Conservation (phyloP, 2,329 filamentous ascomycete genomes). For the Ceratocystis diversiconidia region DNA sequence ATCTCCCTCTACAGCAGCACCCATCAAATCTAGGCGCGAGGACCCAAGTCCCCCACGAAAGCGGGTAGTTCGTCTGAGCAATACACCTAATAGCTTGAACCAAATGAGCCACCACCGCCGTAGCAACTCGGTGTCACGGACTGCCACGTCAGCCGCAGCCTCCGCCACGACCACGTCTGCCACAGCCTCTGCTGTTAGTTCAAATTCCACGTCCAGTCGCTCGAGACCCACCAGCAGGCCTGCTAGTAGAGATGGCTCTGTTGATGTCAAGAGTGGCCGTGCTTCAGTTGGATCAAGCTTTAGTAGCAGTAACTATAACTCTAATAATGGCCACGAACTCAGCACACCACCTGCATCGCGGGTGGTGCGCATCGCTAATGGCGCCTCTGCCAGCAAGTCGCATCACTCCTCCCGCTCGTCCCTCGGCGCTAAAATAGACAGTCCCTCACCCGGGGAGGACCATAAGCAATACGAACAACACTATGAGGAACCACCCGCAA, state of each 20-base stretch:
- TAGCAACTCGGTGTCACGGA: slow-evolving; percentile 37
- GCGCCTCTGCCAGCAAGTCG: slow-evolving; percentile 31
- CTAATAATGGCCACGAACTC: slow-evolving; percentile 26
- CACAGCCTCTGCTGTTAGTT: slow-evolving; percentile 16
- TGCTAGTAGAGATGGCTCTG: slow-evolving; percentile 29
- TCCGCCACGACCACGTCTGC: slow-evolving; percentile 10
- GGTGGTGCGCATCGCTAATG: slow-evolving; percentile 40
- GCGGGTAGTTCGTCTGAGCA: slow-evolving; percentile 43
- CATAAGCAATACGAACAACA: not conserved
- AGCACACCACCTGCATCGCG: slow-evolving; percentile 41
- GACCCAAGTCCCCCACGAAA: slow-evolving; percentile 42
- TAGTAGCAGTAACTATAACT: slow-evolving; percentile 12
- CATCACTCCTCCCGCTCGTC: slow-evolving; percentile 18
- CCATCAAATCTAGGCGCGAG: slow-evolving; percentile 30
- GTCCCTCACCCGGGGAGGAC: slow-evolving; percentile 6
- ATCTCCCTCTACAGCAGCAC: slow-evolving; percentile 28
- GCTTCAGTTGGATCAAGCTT: slow-evolving; percentile 15
- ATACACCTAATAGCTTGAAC: slow-evolving; percentile 32
- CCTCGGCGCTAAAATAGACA: slow-evolving; percentile 22
- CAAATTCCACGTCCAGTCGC: slow-evolving; percentile 21
- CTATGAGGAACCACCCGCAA: slow-evolving; percentile 10
- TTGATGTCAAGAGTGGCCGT: slow-evolving; percentile 26
- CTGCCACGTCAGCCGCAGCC: slow-evolving; percentile 16
- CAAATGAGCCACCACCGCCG: slow-evolving; percentile 33
- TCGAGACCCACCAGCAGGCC: slow-evolving; percentile 28